Evolutionary conservation across 805 yeast genomes (phyloP), one percentile per base, ranked within the genome.

Genomic region (Ogataea ganodermae): DNA sequence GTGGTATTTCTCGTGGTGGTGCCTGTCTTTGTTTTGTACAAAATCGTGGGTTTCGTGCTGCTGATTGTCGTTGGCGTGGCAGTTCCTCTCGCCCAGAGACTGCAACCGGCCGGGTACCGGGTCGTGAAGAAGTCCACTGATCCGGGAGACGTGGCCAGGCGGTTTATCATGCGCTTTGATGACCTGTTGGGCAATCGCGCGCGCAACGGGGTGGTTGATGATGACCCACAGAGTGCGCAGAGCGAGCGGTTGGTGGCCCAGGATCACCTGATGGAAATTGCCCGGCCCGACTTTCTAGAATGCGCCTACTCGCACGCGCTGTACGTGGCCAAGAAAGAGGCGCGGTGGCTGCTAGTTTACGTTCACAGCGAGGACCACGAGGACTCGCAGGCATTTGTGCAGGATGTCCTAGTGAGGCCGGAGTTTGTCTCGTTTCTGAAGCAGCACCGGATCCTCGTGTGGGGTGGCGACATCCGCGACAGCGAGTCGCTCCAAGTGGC

Each of bases 391-490:
- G 63, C 64, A 3, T 81, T 86, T 51, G 76, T 83, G 41, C 65
- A 73, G 12, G 74, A 74, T 9, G 75, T 89, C 2, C 62, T 89
- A 39, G 68, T 81, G 35, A 72, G 78, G 49, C 75, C 72, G 2
- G 65, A 63, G 21, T 80, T 87, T 45, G 67, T 78, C 12, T 64
- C 71, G 30, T 71, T 74, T 56, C 60, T 81, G 44, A 68, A 67
- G 17, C 75, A 77, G 17, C 76, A 74, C 39, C 76, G 86, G 37
- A 62, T 84, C 2, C 54, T 88, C 3, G 67, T 88, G 1, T 92
- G 98, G 98, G 96, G 91, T 35, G 96, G 97, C 7, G 84, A 88
- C 60, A 79, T 86, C 20, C 76, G 78, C n/a, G 81, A 82, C 47
- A 80, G 90, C 17, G 98, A 92, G 64, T 88, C 92, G 1, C 83